phyloP scores from a whole-genome alignment of 2,329 filamentous ascomycete species.

The Biscogniauxia sp. region DNA sequence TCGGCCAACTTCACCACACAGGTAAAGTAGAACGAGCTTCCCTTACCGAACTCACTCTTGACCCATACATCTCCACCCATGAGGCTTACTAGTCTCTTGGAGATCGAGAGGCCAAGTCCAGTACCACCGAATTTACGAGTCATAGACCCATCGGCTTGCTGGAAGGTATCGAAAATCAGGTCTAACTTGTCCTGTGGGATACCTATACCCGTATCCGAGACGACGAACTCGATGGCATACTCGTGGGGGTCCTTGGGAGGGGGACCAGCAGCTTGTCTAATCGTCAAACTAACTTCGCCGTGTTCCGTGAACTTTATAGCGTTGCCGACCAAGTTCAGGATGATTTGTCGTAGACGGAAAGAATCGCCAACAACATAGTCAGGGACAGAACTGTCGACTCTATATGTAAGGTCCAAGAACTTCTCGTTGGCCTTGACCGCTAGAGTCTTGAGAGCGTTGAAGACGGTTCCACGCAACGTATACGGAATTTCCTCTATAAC shows the following conservation, averaged over 20 bases:
- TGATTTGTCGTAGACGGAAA: constrained; percentile 94
- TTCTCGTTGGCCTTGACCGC: constrained; percentile 98
- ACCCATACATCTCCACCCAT: constrained; percentile 98
- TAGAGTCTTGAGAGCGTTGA: constrained; percentile 94
- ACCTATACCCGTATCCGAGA: constrained; percentile 94
- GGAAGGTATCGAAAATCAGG: constrained; percentile 98
- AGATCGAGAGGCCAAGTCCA: constrained; percentile 90
- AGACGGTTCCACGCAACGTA: constrained; percentile 88
- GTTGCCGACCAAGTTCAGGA: constrained; percentile 94
- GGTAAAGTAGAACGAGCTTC: constrained; percentile 95
- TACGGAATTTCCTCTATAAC: constrained; percentile 98
- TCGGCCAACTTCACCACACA: constrained; percentile 84
- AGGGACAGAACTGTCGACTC: constrained; percentile 88
- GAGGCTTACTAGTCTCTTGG: constrained; percentile 87
- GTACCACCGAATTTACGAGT: constrained; percentile 95
- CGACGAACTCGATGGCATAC: constrained; percentile 93
- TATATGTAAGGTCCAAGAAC: constrained; percentile 86
- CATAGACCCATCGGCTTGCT: constrained; percentile 95
- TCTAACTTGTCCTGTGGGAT: constrained; percentile 94
- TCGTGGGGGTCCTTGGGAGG: constrained; percentile 68
- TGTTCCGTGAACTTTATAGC: constrained; percentile 99
- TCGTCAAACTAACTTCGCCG: constrained; percentile 93
- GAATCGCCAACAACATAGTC: constrained; percentile 96
- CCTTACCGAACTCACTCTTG: constrained; percentile 84
- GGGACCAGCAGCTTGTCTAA: constrained; percentile 63